Conservation (phyloP, 2,329 filamentous ascomycete species). For the Colletotrichum spinosum region DNA sequence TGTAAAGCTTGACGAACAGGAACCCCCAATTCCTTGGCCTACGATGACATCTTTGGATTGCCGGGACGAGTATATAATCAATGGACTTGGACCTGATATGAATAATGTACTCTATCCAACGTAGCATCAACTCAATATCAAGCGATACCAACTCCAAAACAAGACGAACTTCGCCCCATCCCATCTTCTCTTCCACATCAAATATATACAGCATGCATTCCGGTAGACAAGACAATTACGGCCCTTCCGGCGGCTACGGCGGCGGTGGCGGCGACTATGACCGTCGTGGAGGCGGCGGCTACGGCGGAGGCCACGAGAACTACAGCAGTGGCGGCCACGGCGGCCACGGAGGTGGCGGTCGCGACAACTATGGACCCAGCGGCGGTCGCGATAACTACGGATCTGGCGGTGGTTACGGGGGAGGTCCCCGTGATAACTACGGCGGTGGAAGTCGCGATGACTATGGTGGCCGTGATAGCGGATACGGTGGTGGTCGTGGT, state of each 20-base stretch:
- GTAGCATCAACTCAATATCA: background rate
- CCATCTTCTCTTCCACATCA: background rate
- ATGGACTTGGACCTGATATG: background rate
- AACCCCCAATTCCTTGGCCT: conserved; percentile 14
- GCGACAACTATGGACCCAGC: conserved; percentile 4
- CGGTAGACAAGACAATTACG: conserved; percentile 34
- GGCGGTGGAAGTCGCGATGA: background rate
- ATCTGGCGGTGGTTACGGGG: conserved; percentile 6
- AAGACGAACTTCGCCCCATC: background rate
- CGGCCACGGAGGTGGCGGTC: background rate
- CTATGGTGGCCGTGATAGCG: background rate
- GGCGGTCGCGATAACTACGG: conserved; percentile 5
- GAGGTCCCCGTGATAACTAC: background rate
- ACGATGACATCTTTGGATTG: background rate
- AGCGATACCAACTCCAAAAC: too few relatives aligned
- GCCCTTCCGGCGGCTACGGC: conserved; percentile 27
- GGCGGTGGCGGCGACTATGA: conserved; percentile 18
- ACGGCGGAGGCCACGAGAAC: conserved; percentile 9
- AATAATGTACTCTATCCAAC: background rate
- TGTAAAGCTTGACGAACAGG: conserved; percentile 1
- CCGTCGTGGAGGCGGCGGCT: conserved; percentile 16
- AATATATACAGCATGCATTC: conserved; percentile 23
- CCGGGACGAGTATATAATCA: conserved; percentile 17
- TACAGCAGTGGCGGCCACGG: conserved; percentile 2
- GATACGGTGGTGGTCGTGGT: background rate